Conservation (phyloP, 2,329 filamentous ascomycete genomes). For the Clonostachys chloroleuca region DNA sequence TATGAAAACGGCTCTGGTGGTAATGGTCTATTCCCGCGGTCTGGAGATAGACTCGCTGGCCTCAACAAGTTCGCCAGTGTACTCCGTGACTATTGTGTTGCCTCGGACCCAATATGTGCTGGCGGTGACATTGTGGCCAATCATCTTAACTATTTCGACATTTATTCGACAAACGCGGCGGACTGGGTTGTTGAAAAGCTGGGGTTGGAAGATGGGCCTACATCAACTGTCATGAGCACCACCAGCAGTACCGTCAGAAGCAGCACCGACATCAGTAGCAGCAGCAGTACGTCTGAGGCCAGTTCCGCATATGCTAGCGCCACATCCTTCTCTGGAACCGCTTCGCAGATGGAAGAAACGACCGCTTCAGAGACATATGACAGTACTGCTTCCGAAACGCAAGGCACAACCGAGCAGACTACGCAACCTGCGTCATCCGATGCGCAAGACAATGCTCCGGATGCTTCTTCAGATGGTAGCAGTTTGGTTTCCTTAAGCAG, state of each 20-base stretch:
- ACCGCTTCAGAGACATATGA: too few relatives aligned
- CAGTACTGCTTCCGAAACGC: too few relatives aligned
- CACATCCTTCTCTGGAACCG: too few relatives aligned
- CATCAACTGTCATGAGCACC: neutral
- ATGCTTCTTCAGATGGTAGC: too few relatives aligned
- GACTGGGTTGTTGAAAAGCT: slow-evolving; percentile 1
- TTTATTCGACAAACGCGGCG: slow-evolving; percentile 15
- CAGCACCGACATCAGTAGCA: too few relatives aligned
- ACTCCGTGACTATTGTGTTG: slow-evolving; percentile 25
- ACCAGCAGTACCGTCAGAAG: neutral
- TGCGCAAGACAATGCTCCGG: too few relatives aligned
- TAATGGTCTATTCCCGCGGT: slow-evolving; percentile 20
- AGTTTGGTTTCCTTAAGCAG: too few relatives aligned
- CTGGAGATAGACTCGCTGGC: slow-evolving; percentile 16
- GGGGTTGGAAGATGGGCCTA: neutral
- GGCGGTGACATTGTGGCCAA: slow-evolving; percentile 19
- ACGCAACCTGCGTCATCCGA: too few relatives aligned
- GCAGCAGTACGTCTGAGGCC: too few relatives aligned
- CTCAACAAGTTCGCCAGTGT: slow-evolving; percentile 16
- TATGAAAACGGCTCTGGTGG: slow-evolving; percentile 15
- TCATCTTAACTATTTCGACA: slow-evolving; percentile 30
- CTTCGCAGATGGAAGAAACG: too few relatives aligned
- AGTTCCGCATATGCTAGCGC: too few relatives aligned
- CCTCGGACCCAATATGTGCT: slow-evolving; percentile 31
- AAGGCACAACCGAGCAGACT: too few relatives aligned